Conservation (phyloP, 2,329 filamentous ascomycete species). For the Thielaviopsis populi region DNA sequence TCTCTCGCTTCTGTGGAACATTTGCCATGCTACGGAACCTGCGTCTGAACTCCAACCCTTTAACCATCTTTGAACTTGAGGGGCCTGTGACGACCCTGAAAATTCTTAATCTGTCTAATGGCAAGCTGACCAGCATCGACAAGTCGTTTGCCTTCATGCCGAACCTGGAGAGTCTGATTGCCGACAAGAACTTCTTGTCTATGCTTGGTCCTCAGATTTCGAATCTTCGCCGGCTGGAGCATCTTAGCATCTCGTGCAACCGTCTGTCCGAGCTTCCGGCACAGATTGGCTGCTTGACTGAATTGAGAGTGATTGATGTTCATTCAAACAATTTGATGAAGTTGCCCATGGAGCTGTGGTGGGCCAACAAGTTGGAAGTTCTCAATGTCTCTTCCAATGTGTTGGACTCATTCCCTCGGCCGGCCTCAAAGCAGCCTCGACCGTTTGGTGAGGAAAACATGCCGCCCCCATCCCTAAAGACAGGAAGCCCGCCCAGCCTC, state of each 20-base stretch:
- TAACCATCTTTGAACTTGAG: conserved; percentile 81
- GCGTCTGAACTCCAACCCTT: conserved; percentile 84
- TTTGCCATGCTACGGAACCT: conserved; percentile 73
- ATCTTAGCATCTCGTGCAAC: conserved; percentile 90
- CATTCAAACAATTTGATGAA: conserved; percentile 85
- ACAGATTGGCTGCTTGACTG: conserved; percentile 74
- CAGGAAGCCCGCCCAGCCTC: conserved; percentile 28
- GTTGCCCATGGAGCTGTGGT: conserved; percentile 90
- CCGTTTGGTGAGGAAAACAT: conserved; percentile 36
- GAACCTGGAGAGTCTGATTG: conserved; percentile 70
- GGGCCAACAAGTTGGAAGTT: conserved; percentile 75
- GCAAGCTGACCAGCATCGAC: conserved; percentile 81
- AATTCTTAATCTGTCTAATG: conserved; percentile 75
- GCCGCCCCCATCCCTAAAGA: conserved; percentile 22
- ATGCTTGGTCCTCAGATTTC: conserved; percentile 77
- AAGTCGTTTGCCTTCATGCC: conserved; percentile 76
- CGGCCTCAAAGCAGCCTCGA: conserved; percentile 53
- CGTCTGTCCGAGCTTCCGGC: conserved; percentile 67
- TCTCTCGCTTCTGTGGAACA: conserved; percentile 79
- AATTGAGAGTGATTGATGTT: conserved; percentile 74
- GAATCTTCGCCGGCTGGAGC: conserved; percentile 65
- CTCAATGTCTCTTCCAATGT: conserved; percentile 94
- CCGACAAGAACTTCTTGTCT: conserved; percentile 94
- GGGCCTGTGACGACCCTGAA: conserved; percentile 66
- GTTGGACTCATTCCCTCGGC: conserved; percentile 78